A percentile compares a stretch with the other conserved stretches of the same genome.
Conservation (phyloP, 2,329 filamentous ascomycete genomes). For the Huntiella bhutanensis region DNA sequence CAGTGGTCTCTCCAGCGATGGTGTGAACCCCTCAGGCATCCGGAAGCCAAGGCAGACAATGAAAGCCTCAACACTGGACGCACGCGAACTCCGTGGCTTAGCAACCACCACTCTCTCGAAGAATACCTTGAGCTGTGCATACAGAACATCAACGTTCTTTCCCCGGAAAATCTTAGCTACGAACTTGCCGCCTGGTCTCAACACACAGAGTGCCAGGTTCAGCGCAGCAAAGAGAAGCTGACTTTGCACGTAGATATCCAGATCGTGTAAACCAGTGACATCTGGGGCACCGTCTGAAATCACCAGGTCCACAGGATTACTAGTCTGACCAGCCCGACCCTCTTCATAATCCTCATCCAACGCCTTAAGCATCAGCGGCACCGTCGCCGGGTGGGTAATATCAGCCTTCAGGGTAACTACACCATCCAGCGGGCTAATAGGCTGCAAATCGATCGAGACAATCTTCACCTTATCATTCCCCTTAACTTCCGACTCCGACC, state of each 20-base stretch:
- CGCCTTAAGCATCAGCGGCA: constrained; percentile 70
- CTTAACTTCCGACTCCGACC: neutral
- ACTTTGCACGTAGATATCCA: constrained; percentile 95
- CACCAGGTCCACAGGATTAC: constrained; percentile 75
- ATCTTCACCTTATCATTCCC: constrained; percentile 39
- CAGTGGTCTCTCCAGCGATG: constrained; percentile 57
- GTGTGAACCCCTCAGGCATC: constrained; percentile 56
- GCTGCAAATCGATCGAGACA: constrained; percentile 86
- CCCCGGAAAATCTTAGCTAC: constrained; percentile 96
- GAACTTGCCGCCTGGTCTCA: constrained; percentile 85
- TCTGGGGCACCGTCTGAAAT: constrained; percentile 91
- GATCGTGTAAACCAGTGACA: constrained; percentile 87
- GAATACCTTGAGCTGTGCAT: constrained; percentile 80
- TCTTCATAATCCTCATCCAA: constrained; percentile 54
- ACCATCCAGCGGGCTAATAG: constrained; percentile 82
- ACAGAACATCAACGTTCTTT: constrained; percentile 86
- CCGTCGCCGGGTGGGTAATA: constrained; percentile 91
- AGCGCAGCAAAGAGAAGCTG: constrained; percentile 88
- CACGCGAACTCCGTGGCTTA: constrained; percentile 85
- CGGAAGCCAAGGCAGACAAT: constrained; percentile 84
- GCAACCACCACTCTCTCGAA: constrained; percentile 75
- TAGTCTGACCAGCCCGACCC: constrained; percentile 27
- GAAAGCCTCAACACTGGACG: constrained; percentile 91
- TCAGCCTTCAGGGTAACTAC: constrained; percentile 86
- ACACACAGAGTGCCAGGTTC: constrained; percentile 79